Conservation (phyloP, 306 rosid genomes). For the Lithocarpus polystachyus region DNA sequence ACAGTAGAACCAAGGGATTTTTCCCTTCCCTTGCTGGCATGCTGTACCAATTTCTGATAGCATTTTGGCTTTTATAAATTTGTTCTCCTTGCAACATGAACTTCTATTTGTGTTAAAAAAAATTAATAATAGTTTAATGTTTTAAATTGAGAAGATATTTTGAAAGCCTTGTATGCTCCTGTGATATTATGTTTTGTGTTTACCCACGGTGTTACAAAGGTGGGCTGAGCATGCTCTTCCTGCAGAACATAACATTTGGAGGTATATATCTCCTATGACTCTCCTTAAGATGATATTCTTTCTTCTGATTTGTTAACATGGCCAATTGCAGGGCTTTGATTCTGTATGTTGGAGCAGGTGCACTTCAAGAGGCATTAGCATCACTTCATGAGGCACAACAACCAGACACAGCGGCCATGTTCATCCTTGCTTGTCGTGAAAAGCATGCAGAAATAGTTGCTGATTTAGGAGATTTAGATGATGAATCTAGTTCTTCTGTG, state of each 20-base stretch:
- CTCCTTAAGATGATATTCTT: neutral
- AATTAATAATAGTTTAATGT: neutral
- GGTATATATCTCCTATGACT: slow-evolving; percentile 43
- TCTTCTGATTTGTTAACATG: slow-evolving; percentile 11
- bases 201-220: slow-evolving; percentile 81
- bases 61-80: neutral
- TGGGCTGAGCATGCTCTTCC: slow-evolving; percentile 81
- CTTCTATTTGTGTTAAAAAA: neutral
- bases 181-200: slow-evolving; percentile 22
- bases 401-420: slow-evolving; percentile 93
- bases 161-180: slow-evolving; percentile 16
- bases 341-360: slow-evolving; percentile 91
- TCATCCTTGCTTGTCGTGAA: slow-evolving; percentile 91
- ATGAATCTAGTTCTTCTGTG: slow-evolving; percentile 48
- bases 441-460: slow-evolving; percentile 62
- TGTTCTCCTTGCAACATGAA: neutral
- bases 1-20: neutral
- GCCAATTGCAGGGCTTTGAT: slow-evolving; percentile 72
- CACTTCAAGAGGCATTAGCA: slow-evolving; percentile 89
- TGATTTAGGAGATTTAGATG: slow-evolving; percentile 34
- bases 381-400: slow-evolving; percentile 85
- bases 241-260: slow-evolving; percentile 86
- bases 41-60: neutral
- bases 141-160: slow-evolving; percentile 11
- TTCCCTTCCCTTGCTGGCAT: neutral